Evolutionary conservation across 805 yeast genomes (phyloP), one percentile per base, ranked within the genome.

Genomic region (Saturnispora serradocipensis): DNA sequence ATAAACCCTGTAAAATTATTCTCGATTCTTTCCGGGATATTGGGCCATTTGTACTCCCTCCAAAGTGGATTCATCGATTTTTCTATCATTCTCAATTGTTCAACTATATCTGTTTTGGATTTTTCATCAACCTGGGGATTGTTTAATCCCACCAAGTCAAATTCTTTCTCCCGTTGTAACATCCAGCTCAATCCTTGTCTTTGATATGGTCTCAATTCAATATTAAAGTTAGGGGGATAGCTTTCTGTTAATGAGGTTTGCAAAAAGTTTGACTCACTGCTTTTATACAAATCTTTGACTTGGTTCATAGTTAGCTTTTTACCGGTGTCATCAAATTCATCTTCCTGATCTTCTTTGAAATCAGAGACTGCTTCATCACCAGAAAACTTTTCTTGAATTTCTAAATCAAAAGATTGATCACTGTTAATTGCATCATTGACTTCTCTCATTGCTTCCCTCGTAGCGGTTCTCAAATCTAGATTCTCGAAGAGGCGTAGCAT

Each of bases 181-280:
- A 89, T 84, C 97, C 97, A 89, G 1, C 90, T 80, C 30, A 88
- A 67, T 0, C 95, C 96, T 59, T 84, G 88, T 54, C 78, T 82
- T 66, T 91, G 98, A 64, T 91, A 91, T 1, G 81, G 77, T 51
- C 96, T 71, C 47, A 91, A 67, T 1, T 70, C 69, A 47, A 90
- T 58, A 8, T 72, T 72, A 59, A 89, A 85, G 50, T 76, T 75
- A 1, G 60, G 59, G 0, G 78, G 81, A 2, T 81, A 81, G 0
- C 85, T 77, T 54, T 79, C 83, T 2, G 90, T 90, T 4, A 84
- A 69, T 25, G 74, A 70, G 10, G 77, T 75, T n/a, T 78, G 81
- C 7, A 59, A 28, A 20, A 45, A 46, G 13, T 57, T 55, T 2
- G 64, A 46, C 59, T 86, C 87, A 16, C 88, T 78, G n/a, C 83